phyloP scores from a whole-genome alignment of 768 basidiomycete species.

The Leccinum olivaceopallidum region DNA sequence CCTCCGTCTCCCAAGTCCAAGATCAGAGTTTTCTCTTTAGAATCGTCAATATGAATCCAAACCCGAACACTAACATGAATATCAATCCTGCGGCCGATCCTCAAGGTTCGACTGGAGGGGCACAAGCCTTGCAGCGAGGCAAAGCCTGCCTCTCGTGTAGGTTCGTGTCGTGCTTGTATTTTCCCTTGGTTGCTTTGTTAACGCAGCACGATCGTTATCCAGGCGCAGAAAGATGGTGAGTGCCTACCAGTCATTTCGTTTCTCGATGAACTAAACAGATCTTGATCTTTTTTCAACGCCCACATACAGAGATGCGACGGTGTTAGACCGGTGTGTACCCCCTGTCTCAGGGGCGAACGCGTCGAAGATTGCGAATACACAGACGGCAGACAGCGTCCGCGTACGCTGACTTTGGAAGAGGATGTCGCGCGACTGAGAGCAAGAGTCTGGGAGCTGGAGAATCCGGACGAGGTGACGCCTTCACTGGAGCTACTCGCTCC shows the following conservation, averaged over 20 bases:
- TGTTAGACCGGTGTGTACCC: constrained; percentile 60
- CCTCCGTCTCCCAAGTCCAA: background rate
- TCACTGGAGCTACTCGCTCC: constrained; percentile 54
- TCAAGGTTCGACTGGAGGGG: constrained; percentile 4
- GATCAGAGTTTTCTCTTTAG: background rate
- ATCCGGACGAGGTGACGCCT: constrained; percentile 48
- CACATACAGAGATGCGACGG: constrained; percentile 66
- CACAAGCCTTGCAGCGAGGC: constrained; percentile 42
- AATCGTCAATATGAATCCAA: background rate
- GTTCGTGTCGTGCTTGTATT: constrained; percentile 29
- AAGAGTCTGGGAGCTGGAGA: constrained; percentile 56
- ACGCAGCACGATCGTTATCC: background rate
- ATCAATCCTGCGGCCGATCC: constrained; percentile 7
- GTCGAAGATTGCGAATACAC: constrained; percentile 72
- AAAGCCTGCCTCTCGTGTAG: constrained; percentile 55
- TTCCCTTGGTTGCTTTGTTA: background rate
- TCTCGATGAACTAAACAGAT: background rate
- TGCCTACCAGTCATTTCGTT: too few relatives aligned
- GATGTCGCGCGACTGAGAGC: constrained; percentile 55
- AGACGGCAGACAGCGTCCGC: constrained; percentile 60
- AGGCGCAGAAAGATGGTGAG: constrained; percentile 53
- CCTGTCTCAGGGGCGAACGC: constrained; percentile 58
- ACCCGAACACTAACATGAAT: background rate
- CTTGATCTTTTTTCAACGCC: background rate
- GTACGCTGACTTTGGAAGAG: constrained; percentile 61